phyloP scores from a whole-genome alignment of 768 basidiomycete genomes.

The Pisolithus orientalis region DNA sequence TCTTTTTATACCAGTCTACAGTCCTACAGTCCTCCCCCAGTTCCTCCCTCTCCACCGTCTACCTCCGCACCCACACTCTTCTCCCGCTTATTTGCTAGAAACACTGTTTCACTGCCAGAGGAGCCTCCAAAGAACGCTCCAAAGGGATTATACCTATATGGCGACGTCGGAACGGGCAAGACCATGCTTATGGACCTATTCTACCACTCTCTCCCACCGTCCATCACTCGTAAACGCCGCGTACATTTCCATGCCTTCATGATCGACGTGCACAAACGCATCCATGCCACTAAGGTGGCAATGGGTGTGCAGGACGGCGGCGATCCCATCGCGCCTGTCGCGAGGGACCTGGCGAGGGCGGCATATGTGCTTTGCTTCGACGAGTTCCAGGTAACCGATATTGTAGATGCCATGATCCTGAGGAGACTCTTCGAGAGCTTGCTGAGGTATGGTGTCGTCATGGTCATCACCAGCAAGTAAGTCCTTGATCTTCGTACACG shows the following conservation, averaged over 20 bases:
- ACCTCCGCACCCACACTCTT: conserved; percentile 9
- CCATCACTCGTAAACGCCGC: conserved; percentile 67
- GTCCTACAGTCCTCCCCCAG: conserved; percentile 61
- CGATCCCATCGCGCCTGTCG: conserved; percentile 84
- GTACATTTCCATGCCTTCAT: conserved; percentile 99
- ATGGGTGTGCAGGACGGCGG: conserved; percentile 54
- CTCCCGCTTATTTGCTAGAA: conserved; percentile 25
- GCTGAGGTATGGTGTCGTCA: conserved; percentile 83
- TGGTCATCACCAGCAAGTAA: conserved; percentile 96
- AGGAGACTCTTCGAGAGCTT: conserved; percentile 83
- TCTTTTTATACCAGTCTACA: conserved; percentile 66
- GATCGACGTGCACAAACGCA: conserved; percentile 94
- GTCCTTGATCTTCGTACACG: conserved; percentile 22
- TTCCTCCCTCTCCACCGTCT: conserved; percentile 38
- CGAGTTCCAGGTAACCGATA: conserved; percentile 98
- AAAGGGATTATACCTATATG: conserved; percentile 90
- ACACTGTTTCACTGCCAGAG: conserved; percentile 7
- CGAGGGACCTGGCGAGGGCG: conserved; percentile 78
- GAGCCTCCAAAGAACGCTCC: conserved; percentile 52
- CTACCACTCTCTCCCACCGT: conserved; percentile 70
- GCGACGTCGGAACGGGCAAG: conserved; percentile 96
- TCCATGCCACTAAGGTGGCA: conserved; percentile 74
- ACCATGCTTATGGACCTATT: conserved; percentile 99
- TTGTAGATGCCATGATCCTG: conserved; percentile 97
- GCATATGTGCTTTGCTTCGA: conserved; percentile 91